These are phyloP conservation scores for Paxillus ammoniavirescens DNA, from an alignment of 768 basidiomycete species.

Conservation along the genomic window DNA sequence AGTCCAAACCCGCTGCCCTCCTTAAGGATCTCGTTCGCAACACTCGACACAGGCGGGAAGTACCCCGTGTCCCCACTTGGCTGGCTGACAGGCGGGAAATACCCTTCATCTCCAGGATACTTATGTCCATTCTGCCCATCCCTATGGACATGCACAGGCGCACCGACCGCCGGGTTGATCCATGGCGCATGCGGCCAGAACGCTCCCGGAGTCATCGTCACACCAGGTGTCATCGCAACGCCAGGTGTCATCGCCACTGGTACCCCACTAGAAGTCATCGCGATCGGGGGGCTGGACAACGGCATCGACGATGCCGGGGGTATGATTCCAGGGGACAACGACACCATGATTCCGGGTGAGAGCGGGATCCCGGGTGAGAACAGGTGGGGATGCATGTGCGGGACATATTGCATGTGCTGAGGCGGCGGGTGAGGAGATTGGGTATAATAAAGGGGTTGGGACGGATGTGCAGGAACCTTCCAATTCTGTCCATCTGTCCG, in stretches of 20 bases:
- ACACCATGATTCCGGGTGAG: constrained; percentile 30
- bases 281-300: constrained; percentile 13
- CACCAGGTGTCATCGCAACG: constrained; percentile 50
- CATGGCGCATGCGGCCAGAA: constrained; percentile 63
- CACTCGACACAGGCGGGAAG: constrained; percentile 40
- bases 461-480: constrained; percentile 8
- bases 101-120: constrained; percentile 27
- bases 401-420: constrained; percentile 19
- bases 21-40: constrained; percentile 39
- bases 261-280: constrained; percentile 18
- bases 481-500: neutral
- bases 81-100: constrained; percentile 42
- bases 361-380: constrained; percentile 32
- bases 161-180: constrained; percentile 63
- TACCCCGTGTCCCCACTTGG: constrained; percentile 32
- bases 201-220: constrained; percentile 70
- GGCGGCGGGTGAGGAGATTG: constrained; percentile 12
- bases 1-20: constrained; percentile 9
- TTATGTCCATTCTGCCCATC: constrained; percentile 14
- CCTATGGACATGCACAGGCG: constrained; percentile 41
- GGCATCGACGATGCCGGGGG: constrained; percentile 16
- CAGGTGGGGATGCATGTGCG: constrained; percentile 22
- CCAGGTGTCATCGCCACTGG: constrained; percentile 16
- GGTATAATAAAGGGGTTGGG: constrained; percentile 12
- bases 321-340: constrained; percentile 25